Base-by-base conservation (phyloP, 202 grass and related monocot species). In the Elaeis oleifera region DNA sequence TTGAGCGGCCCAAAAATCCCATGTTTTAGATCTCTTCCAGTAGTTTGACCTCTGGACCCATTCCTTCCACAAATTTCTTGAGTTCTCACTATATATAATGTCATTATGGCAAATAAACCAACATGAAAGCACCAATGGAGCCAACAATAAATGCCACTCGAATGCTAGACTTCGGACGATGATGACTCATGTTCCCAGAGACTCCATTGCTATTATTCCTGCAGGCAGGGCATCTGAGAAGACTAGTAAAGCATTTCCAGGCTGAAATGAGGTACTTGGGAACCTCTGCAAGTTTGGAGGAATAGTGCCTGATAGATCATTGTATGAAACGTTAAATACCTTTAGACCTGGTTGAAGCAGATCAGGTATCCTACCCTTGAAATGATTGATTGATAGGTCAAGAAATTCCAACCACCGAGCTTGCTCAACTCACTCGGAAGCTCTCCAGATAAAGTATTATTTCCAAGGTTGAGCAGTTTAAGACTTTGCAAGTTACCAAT, bases 291-390 rank as follows among this genome's bases (percentile, higher is more conserved):
- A 67, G 75, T 77, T 86, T 84, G 71, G 83, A 28, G 94, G 94
- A 69, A 99, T 74, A 62, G 74, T 87, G 64, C 88, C 94, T 50
- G 76, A 75, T 39, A 99, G 74, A 85, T 80, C 81, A 75, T 99
- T 99, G 70, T 88, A 86, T 50, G 94, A 99, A 50, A 99, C 88
- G 28, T 89, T 94, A 59, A 99, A 94, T 63, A 77, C 51, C 71
- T 74, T 80, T 65, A 99, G 54, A 74, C 25, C 59, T 76, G 71
- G 58, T 54, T 92, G 92, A 62, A 81, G 71, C 77, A 97, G 89
- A 28, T 97, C 84, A 23, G 88, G 88, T 77, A 97, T 77, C 78
- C 29, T 73, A 60, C 92, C 92, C 22, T 58, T 91, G 26, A 97
- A 85, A 27, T 84, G 88, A 64, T 97, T 97, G 16, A 82, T 74